Base-by-base conservation (phyloP, 495 filamentous ascomycete species). In the Aspergillus nanangensis region DNA sequence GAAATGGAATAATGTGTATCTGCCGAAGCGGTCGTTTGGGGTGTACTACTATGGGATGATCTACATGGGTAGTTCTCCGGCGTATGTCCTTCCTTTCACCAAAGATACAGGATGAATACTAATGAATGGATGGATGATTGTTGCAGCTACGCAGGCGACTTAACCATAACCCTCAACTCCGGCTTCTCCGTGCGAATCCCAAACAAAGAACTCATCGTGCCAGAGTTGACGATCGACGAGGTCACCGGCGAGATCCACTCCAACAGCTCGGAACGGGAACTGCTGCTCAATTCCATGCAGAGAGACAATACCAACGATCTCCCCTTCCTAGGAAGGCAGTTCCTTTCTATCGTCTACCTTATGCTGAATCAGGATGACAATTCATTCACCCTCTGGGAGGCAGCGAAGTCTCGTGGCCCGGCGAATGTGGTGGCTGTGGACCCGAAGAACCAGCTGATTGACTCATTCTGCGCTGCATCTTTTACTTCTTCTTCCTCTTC, bases 31-130 rank as follows among this genome's bases (percentile, higher is more conserved):
- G 19, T 18, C 41, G 13, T 43, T 43, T 14, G 41, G 41, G 13
- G 10, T 43, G 3, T 33, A 32, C 14, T 43, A 43, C 23, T 43
- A 43, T 34, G 41, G 41, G 14, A 34, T 43, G 23, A 13, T 43
- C 11, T 43, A 43, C 34, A 2, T 7, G 25, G 14, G 20, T 14
- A 21, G 14, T 20, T 7, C 41, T 14, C 2, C 7, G 1, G 41
- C 27, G 41, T 43, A 43, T 10, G 41, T 43, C n/a, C n/a, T n/a
- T n/a, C n/a, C n/a, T n/a, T n/a, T n/a, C n/a, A n/a, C n/a, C n/a
- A n/a, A n/a, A n/a, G n/a, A n/a, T n/a, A n/a, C n/a, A n/a, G n/a
- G n/a, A n/a, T n/a, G n/a, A n/a, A n/a, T n/a, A n/a, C n/a, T n/a
- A n/a, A n/a, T n/a, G n/a, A n/a, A n/a, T n/a, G n/a, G n/a, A n/a